These are phyloP conservation scores for Coemansia sp. DNA, from an alignment of 192 early-diverging fungal genomes.

Conservation along the genomic window DNA sequence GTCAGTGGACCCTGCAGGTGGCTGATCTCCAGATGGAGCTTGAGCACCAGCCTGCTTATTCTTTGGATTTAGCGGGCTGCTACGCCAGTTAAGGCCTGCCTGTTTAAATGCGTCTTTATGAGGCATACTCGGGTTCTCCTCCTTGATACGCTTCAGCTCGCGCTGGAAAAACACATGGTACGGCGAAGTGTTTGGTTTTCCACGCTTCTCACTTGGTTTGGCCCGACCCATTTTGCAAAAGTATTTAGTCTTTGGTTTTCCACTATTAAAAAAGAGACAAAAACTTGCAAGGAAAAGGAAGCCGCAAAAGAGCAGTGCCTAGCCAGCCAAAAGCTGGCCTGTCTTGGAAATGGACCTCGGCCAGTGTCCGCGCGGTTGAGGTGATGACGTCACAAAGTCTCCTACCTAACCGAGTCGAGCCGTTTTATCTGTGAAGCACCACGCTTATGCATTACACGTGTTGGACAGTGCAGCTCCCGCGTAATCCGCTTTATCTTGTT, in stretches of 20 bases:
- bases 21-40: background rate
- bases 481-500: too few relatives aligned
- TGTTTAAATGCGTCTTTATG: slow-evolving; percentile 54
- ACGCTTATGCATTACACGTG: background rate
- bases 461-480: too few relatives aligned
- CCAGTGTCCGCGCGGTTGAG: background rate
- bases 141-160: slow-evolving; percentile 51
- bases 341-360: background rate
- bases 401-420: background rate
- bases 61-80: slow-evolving; percentile 47
- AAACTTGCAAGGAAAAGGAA: background rate
- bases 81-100: slow-evolving; percentile 47
- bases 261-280: background rate
- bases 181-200: slow-evolving; percentile 18
- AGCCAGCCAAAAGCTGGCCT: background rate
- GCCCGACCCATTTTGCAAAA: slow-evolving; percentile 7
- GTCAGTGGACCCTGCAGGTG: slow-evolving; percentile 2
- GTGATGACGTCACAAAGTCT: slow-evolving; percentile 1
- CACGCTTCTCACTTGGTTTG: slow-evolving; percentile 26
- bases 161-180: slow-evolving; percentile 41
- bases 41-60: slow-evolving; percentile 14
- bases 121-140: slow-evolving; percentile 36
- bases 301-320: background rate
- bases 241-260: background rate
- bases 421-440: background rate